Evolutionary conservation across 371 early-diverging fungal genomes (phyloP).

Genomic region (Thermomucor indicae-seudaticae): DNA sequence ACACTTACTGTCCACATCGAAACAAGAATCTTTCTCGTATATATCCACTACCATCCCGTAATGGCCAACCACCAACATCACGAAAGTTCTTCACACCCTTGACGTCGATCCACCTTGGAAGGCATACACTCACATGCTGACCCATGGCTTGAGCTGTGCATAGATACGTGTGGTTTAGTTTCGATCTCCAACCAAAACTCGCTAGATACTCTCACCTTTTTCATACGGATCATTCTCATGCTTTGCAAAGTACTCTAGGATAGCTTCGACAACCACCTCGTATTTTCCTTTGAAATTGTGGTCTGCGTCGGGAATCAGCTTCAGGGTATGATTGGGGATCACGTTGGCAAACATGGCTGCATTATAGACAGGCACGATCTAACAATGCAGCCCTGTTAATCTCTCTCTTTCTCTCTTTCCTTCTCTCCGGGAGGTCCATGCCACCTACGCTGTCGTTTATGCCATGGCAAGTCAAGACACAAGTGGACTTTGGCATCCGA

Average conservation of each 20-base stretch:
- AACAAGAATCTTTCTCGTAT: slow-evolving; percentile 41
- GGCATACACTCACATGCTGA: slow-evolving; percentile 15
- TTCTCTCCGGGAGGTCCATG: background rate
- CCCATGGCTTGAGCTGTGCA: slow-evolving; percentile 28
- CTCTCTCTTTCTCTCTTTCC: background rate
- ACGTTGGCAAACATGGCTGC: slow-evolving; percentile 48
- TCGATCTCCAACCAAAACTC: background rate
- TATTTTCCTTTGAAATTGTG: slow-evolving; percentile 51
- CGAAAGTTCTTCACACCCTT: slow-evolving; percentile 64
- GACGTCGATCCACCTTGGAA: slow-evolving; percentile 46
- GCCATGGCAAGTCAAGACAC: slow-evolving; percentile 58
- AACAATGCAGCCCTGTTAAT: background rate
- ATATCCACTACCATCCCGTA: slow-evolving; percentile 40
- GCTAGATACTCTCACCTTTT: slow-evolving; percentile 22
- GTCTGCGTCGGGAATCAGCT: slow-evolving; percentile 50
- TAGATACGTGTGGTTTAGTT: background rate
- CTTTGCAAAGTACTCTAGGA: slow-evolving; percentile 34
- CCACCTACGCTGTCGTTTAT: slow-evolving; percentile 44
- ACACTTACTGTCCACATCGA: slow-evolving; percentile 31
- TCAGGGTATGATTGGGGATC: slow-evolving; percentile 48
- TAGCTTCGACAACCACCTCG: slow-evolving; percentile 35
- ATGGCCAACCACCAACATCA: slow-evolving; percentile 55
- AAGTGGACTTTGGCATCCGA: slow-evolving; percentile 52
- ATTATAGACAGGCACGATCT: slow-evolving; percentile 58
- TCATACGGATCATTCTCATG: slow-evolving; percentile 40